phyloP scores from a whole-genome alignment of 352 stramenopile genomes.

The Elongisporangium senticosum region DNA sequence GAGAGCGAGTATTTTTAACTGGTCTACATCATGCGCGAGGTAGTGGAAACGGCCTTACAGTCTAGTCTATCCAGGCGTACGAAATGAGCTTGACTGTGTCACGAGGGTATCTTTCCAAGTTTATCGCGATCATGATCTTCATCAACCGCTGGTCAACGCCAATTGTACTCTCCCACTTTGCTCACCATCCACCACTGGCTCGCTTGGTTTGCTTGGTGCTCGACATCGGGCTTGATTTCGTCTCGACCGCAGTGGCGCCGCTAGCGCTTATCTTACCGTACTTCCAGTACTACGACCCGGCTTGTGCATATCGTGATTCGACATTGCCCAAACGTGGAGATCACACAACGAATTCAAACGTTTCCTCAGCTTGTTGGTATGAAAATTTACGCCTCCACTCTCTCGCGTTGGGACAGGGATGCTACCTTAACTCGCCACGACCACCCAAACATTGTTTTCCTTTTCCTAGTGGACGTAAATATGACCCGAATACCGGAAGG shows the following conservation, averaged over 20 bases:
- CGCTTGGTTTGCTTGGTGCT: constrained; percentile 15
- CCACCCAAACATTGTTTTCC: constrained; percentile 20
- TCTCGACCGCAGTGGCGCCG: constrained; percentile 13
- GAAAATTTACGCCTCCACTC: constrained; percentile 42
- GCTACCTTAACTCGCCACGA: constrained; percentile 18
- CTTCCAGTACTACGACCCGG: constrained; percentile 6
- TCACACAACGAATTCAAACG: constrained; percentile 13
- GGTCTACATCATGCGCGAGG: constrained; percentile 12
- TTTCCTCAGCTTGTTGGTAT: constrained; percentile 28
- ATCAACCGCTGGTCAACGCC: constrained; percentile 18
- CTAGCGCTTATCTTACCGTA: constrained; percentile 12
- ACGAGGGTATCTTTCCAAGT: constrained; percentile 18
- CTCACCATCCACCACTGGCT: constrained; percentile 5
- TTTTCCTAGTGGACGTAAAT: constrained; percentile 21
- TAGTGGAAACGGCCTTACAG: constrained; percentile 19
- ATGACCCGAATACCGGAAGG: constrained; percentile 25
- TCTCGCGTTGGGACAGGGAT: constrained; percentile 16
- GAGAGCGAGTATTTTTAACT: constrained; percentile 19
- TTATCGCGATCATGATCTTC: constrained; percentile 17
- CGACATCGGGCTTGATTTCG: constrained; percentile 17
- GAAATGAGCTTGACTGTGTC: constrained; percentile 20
- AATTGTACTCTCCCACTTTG: constrained; percentile 5
- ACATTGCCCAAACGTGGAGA: constrained; percentile 30
- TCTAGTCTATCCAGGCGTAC: constrained; percentile 19
- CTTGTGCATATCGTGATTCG: constrained; percentile 26